phyloP scores from a whole-genome alignment of 768 basidiomycete genomes.

The Cystobasidium tubakii region DNA sequence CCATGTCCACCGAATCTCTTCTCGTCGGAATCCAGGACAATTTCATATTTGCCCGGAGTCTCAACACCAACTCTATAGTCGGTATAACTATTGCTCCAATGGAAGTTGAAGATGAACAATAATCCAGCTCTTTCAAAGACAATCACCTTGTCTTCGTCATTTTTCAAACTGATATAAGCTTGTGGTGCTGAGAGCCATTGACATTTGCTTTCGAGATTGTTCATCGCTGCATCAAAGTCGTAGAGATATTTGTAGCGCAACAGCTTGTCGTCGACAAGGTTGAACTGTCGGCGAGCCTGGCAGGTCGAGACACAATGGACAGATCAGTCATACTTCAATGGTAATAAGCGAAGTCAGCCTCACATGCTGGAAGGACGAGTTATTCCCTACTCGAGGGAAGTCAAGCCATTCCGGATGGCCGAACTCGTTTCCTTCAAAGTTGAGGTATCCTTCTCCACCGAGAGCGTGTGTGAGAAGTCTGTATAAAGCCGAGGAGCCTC shows the following conservation, averaged over 20 bases:
- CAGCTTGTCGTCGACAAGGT: conserved; percentile 74
- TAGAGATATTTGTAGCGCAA: conserved; percentile 92
- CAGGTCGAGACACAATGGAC: not conserved
- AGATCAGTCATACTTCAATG: not conserved
- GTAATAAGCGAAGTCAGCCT: not conserved
- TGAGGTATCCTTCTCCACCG: conserved; percentile 94
- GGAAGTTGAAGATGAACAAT: conserved; percentile 95
- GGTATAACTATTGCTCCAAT: conserved; percentile 78
- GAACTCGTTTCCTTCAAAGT: conserved; percentile 82
- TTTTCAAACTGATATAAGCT: conserved; percentile 89
- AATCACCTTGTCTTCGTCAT: conserved; percentile 85
- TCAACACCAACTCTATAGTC: conserved; percentile 93
- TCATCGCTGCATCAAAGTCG: conserved; percentile 89
- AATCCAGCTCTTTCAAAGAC: conserved; percentile 90
- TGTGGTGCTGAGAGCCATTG: conserved; percentile 78
- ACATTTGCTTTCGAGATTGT: conserved; percentile 69
- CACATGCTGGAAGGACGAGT: conserved; percentile 84
- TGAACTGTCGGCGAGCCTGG: conserved; percentile 85
- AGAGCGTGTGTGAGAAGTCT: conserved; percentile 85
- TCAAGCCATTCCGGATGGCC: conserved; percentile 99
- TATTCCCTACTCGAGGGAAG: conserved; percentile 93
- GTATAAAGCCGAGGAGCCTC: no score
- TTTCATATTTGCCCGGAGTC: conserved; percentile 66
- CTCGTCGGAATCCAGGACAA: conserved; percentile 74
- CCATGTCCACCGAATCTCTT: conserved; percentile 82